Evolutionary conservation across 148 eudicot genomes (phyloP), one percentile per base, ranked within the genome.

Genomic region (Chenopodium suecicum): DNA sequence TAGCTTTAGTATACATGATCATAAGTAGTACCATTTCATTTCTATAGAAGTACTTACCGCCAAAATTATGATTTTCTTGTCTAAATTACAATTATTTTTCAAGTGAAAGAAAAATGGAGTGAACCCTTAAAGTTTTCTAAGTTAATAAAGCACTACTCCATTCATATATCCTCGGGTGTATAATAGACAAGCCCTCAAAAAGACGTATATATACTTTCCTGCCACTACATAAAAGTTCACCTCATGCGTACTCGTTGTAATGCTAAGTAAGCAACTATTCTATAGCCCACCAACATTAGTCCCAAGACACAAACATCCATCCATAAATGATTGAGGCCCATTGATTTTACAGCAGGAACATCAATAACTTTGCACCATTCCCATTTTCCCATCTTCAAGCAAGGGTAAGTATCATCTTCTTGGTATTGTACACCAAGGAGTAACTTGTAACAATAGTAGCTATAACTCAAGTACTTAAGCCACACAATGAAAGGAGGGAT

Each of bases 391-490:
- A 74, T 78, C 29, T 86, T 85, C 50, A 87, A 80, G 77, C 99
- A 97, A 84, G 94, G 94, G n/a, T 97, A 97, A 9, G 84, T 81
- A 70, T 97, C 99, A 19, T 88, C 52, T 65, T 91, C 92, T 54
- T 80, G 82, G 89, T 94, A 97, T 80, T 97, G 98, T 41, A 94
- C 90, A 34, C 99, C 99, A 19, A 97, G 89, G 29, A 97, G 92
- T 47, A 97, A 93, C 81, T 89, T 94, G 83, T 89, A 97, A 81
- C 99, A 94, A 77, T 97, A 97, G 86, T 92, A 97, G 89, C 99
- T 94, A 77, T 92, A 97, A 86, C 99, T 97, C 85, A 97, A 85
- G 89, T 94, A 97, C 91, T 92, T 97, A 13, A 94, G 88, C 99
- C 99, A 97, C 69, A 90, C 91, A 46, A 97, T 97, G 80, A 97